phyloP scores from a whole-genome alignment of 495 filamentous ascomycete species.

The Elasticomyces elasticus region DNA sequence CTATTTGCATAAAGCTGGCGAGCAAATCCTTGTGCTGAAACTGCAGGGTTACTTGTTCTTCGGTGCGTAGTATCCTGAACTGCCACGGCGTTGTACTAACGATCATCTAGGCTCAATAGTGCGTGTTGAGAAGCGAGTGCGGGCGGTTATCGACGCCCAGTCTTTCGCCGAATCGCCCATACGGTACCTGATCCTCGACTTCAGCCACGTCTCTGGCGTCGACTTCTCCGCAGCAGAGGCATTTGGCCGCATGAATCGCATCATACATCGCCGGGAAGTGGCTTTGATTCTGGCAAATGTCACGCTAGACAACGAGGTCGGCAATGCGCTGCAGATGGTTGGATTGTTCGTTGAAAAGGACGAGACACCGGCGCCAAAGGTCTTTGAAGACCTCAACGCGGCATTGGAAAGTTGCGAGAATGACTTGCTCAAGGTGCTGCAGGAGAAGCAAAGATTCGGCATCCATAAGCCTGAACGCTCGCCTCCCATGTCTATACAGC shows the following conservation, averaged over 20 bases:
- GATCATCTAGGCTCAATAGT: constrained; percentile 60
- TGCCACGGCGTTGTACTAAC: background rate
- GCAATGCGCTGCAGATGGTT: constrained; percentile 66
- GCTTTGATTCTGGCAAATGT: constrained; percentile 74
- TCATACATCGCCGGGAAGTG: constrained; percentile 62
- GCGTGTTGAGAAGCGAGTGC: constrained; percentile 77
- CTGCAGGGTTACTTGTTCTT: constrained; percentile 78
- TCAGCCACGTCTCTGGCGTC: constrained; percentile 78
- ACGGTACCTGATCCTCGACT: constrained; percentile 80
- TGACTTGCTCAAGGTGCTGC: constrained; percentile 62
- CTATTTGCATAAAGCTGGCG: constrained; percentile 73
- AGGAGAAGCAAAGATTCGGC: constrained; percentile 50
- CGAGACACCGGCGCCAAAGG: constrained; percentile 37
- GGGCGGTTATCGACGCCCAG: constrained; percentile 69
- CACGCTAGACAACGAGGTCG: constrained; percentile 59
- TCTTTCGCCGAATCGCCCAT: constrained; percentile 67
- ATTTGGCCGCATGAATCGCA: constrained; percentile 80
- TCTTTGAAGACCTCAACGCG: constrained; percentile 84
- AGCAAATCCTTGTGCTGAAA: constrained; percentile 82
- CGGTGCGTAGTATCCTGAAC: background rate
- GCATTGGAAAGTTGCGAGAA: constrained; percentile 93
- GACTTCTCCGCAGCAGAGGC: constrained; percentile 94
- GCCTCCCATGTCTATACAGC: constrained; percentile 7
- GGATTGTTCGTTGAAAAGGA: constrained; percentile 62
- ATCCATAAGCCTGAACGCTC: constrained; percentile 7